Base-by-base conservation (phyloP, 2,329 filamentous ascomycete species). In the Nemania sp. region DNA sequence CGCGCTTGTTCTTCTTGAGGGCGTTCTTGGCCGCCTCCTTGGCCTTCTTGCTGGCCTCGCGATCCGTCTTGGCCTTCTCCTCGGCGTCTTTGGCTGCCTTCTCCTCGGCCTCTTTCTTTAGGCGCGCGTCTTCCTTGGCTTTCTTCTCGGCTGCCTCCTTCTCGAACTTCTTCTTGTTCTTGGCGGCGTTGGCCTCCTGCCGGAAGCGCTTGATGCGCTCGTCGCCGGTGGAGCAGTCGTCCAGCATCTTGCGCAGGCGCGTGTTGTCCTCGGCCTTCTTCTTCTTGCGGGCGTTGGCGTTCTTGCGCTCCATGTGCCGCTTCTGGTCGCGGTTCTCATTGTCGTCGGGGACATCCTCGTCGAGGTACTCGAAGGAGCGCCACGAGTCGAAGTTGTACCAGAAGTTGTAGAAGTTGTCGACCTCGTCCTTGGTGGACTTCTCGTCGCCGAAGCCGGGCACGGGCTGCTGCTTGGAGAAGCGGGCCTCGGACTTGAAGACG, bases 301-400 rank as follows among this genome's bases (percentile, higher is more conserved):
- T 99, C 89, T 99, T 99, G 77, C 93, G 90, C 83, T 99, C 95
- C 71, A 95, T 88, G 79, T 99, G 94, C 60, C 95, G 91, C 84
- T 97, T 98, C 83, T 99, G 95, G 80, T 98, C 94, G 77, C 95
- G 93, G 83, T 93, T 97, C 82, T 98, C 95, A 77, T 95, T 97
- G 83, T 99, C 95, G 73, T 99, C 95, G 42, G 95, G 95, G 32
- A 99, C 94, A 75, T 99, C 95, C 82, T 99, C 95, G 74, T 99
- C 95, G 61, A 96, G 90, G 79, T 99, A 99, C 81, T 99, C 95
- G 73, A 99, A 99, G 2, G 90, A 88, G 64, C 95, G 86, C 95
- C 95, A 99, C 77, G 90, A 95, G 84, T 99, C 95, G 72, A 99
- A 96, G 84, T 94, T 96, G 84, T 98, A 99, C 89, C 91, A 99